A percentile compares a stretch with the other conserved stretches of the same genome.
phyloP scores from a whole-genome alignment of 1,139 yeast genomes.

The Diutina catenulata region DNA sequence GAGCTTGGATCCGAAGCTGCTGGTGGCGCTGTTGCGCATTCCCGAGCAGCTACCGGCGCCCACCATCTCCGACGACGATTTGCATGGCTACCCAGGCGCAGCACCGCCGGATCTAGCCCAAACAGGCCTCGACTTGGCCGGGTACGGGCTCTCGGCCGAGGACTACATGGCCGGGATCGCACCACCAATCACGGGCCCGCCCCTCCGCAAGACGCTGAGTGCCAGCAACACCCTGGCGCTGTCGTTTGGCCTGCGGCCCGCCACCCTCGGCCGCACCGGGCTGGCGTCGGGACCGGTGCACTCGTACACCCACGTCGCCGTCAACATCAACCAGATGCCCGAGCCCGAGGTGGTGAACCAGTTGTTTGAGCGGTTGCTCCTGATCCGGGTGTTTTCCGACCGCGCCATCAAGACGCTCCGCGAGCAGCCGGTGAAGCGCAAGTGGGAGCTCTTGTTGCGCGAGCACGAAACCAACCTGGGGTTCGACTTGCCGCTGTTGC shows the following conservation, averaged over 20 bases:
- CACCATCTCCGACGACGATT: conserved; percentile 11
- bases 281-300: conserved; percentile 11
- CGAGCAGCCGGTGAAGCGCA: conserved; percentile 18
- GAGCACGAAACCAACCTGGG: conserved; percentile 27
- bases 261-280: background rate
- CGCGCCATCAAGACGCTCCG: conserved; percentile 11
- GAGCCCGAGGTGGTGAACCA: conserved; percentile 23
- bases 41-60: conserved; percentile 5
- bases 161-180: conserved; percentile 6
- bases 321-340: conserved; percentile 25
- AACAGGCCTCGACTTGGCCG: conserved; percentile 15
- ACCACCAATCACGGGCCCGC: background rate
- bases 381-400: conserved; percentile 27
- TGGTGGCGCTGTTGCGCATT: background rate
- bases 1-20: conserved; percentile 9
- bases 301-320: conserved; percentile 22
- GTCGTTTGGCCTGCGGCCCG: background rate
- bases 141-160: conserved; percentile 15
- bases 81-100: conserved; percentile 6
- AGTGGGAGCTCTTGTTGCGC: conserved; percentile 34
- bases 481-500: conserved; percentile 18
- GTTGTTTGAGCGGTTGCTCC: conserved; percentile 26
- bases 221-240: background rate
- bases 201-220: background rate
- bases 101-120: conserved; percentile 10